Evolutionary conservation across 2,329 filamentous ascomycete species (phyloP).

Genomic region (Ophiosphaerella korrae): DNA sequence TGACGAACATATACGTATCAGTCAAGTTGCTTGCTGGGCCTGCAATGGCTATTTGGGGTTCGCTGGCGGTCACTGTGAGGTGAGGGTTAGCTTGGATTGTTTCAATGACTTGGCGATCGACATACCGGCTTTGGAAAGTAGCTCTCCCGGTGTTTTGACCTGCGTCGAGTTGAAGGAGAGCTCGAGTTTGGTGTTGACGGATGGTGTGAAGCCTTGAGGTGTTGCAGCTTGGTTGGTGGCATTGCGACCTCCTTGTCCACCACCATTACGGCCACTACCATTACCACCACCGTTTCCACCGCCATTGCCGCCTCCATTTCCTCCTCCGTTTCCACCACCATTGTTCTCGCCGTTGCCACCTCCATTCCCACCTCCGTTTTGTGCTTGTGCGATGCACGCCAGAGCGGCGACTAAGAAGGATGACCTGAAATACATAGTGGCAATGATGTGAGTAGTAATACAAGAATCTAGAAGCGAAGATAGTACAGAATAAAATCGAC

Average conservation of each 20-base stretch:
- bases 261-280: too few species aligned
- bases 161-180: constrained; percentile 40
- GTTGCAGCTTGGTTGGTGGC: background rate
- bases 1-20: constrained; percentile 42
- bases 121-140: constrained; percentile 37
- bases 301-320: too few species aligned
- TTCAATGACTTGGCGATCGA: background rate
- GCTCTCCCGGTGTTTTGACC: constrained; percentile 35
- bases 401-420: constrained; percentile 31
- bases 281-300: too few species aligned
- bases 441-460: background rate
- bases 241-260: too few species aligned
- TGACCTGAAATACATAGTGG: constrained; percentile 30
- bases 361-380: constrained; percentile 8
- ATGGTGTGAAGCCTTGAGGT: constrained; percentile 37
- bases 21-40: constrained; percentile 14
- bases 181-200: constrained; percentile 33
- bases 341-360: background rate
- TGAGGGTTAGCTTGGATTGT: constrained; percentile 8
- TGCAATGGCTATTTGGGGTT: constrained; percentile 36
- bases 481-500: constrained; percentile 5
- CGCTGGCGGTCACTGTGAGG: constrained; percentile 26
- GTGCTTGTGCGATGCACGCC: constrained; percentile 34
- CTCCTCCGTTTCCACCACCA: too few species aligned
- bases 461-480: background rate